A percentile compares a stretch with the other conserved stretches of the same genome.
These are phyloP conservation scores for Aspergillus amoenus DNA, from an alignment of 2,329 filamentous ascomycete species.

Conservation along the genomic window DNA sequence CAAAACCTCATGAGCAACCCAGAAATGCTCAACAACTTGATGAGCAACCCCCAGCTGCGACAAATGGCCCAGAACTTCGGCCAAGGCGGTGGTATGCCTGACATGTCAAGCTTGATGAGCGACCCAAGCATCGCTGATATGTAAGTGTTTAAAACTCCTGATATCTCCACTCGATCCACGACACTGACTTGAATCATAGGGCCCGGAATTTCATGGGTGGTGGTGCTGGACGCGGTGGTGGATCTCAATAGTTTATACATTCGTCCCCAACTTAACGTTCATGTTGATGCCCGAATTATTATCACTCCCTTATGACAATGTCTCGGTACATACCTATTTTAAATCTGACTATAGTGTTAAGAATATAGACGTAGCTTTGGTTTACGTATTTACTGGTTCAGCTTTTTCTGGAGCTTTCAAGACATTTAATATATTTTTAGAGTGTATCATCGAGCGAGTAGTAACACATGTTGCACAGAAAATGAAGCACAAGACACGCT, in stretches of 20 bases:
- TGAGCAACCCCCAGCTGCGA: slow-evolving; percentile 87
- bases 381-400: not conserved
- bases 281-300: slow-evolving; percentile 1
- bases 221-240: slow-evolving; percentile 41
- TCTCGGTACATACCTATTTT: not conserved
- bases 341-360: slow-evolving; percentile 6
- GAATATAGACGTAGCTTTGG: slow-evolving; percentile 5
- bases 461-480: not conserved
- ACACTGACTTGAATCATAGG: slow-evolving; percentile 40
- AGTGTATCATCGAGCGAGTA: not conserved
- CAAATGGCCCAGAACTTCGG: slow-evolving; percentile 83
- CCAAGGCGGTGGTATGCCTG: slow-evolving; percentile 79
- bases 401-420: not conserved
- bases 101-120: slow-evolving; percentile 80
- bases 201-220: slow-evolving; percentile 67
- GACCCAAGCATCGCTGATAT: slow-evolving; percentile 91
- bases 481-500: slow-evolving; percentile 12
- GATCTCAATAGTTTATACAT: slow-evolving; percentile 14
- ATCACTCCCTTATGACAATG: not conserved
- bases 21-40: slow-evolving; percentile 83
- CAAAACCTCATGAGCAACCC: slow-evolving; percentile 98
- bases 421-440: not conserved
- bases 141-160: slow-evolving; percentile 56
- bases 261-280: not conserved
- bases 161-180: not conserved